Evolutionary conservation across 2,329 filamentous ascomycete genomes (phyloP).

Genomic region (Scorias spongiosa): DNA sequence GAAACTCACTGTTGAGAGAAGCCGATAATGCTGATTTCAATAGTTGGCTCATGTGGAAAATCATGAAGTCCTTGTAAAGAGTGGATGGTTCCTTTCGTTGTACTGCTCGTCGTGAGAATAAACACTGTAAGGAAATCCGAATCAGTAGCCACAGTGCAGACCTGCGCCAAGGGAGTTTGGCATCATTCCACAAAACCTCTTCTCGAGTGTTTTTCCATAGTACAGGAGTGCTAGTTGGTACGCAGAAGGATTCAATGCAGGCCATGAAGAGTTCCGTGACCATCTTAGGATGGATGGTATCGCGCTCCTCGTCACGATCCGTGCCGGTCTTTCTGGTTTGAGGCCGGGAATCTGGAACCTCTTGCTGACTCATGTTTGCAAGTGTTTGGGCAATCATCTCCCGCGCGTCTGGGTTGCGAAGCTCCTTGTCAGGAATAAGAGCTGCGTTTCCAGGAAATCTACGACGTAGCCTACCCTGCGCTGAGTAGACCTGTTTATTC

Average conservation of each 20-base stretch:
- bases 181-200: constrained; percentile 7
- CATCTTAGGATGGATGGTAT: constrained; percentile 41
- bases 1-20: constrained; percentile 9
- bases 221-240: constrained; percentile 17
- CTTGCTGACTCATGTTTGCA: constrained; percentile 7
- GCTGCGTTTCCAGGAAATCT: constrained; percentile 44
- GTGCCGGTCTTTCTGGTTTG: constrained; percentile 33
- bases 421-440: constrained; percentile 26
- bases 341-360: constrained; percentile 9
- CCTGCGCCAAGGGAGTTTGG: constrained; percentile 44
- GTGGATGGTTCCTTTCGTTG: constrained; percentile 8
- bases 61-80: constrained; percentile 15
- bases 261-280: constrained; percentile 47
- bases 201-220: constrained; percentile 41
- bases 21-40: constrained; percentile 44
- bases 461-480: constrained; percentile 39
- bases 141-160: constrained; percentile 47
- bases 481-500: constrained; percentile 37
- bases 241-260: constrained; percentile 41
- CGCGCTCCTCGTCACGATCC: constrained; percentile 37
- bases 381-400: constrained; percentile 7
- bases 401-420: constrained; percentile 18
- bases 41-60: constrained; percentile 39
- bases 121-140: constrained; percentile 41
- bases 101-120: constrained; percentile 24